A percentile compares a stretch with the other conserved stretches of the same genome.
Conservation (phyloP, 176 grass and related monocot genomes). For the Avena sativa region DNA sequence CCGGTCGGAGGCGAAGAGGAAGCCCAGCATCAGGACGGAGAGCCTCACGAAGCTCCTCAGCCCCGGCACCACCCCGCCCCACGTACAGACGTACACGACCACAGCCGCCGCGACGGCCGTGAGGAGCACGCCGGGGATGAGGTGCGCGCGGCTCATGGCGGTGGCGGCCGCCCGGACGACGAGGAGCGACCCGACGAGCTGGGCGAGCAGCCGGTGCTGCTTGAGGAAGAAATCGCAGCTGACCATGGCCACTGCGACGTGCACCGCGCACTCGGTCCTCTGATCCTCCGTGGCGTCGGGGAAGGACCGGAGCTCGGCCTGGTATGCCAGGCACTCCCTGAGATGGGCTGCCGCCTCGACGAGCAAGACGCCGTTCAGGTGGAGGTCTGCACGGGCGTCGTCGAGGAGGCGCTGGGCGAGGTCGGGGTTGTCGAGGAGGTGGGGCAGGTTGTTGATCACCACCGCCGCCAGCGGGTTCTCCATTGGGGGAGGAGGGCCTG, state of each 20-base stretch:
- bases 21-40: neutral
- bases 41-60: constrained; percentile 15
- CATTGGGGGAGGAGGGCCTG: neutral
- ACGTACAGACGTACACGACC: constrained; percentile 21
- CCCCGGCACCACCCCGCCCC: constrained; percentile 18
- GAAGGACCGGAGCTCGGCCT: neutral
- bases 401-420: neutral
- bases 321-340: neutral
- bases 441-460: neutral
- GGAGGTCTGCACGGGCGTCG: neutral
- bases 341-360: neutral
- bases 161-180: neutral
- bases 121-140: constrained; percentile 29
- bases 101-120: neutral
- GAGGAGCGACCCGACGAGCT: neutral
- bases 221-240: neutral
- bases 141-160: neutral
- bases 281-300: neutral
- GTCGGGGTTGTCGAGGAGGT: neutral
- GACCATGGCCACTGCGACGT: neutral
- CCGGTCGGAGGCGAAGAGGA: constrained; percentile 7
- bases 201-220: neutral
- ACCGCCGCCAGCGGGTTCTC: constrained; percentile 7
- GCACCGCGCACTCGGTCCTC: neutral
- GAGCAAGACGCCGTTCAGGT: neutral